Evolutionary conservation across 768 basidiomycete genomes (phyloP), one percentile per base, ranked within the genome.

Genomic region (Phylloporus arenicola): DNA sequence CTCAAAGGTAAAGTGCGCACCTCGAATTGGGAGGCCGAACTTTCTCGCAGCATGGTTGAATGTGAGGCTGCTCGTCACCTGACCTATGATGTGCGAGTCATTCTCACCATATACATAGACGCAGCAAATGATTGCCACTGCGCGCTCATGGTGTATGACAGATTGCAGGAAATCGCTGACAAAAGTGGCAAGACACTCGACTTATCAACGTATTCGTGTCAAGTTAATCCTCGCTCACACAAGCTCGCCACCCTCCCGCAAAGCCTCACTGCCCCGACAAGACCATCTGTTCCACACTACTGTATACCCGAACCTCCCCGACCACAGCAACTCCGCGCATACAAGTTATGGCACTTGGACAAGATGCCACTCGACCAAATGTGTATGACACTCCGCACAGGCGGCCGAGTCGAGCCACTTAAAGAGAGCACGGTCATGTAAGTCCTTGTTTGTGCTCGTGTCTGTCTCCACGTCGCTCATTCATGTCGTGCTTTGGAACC

Each of bases 101-200:
- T 43, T 19, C 35, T 40, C 41, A 22, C 19, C 0, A 10, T 13
- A 2, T 9, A 16, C 9, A 4, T 38, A 78, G 77, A 80, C 52
- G 78, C 78, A 2, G 77, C 78, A 0, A 79, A 79, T 52, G 78
- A 79, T 50, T 75, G 72, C 38, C 70, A 79, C 51, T 74, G 70
- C 38, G 74, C 72, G 4, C 60, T 80, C 13, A 67, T 70, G 59
- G 72, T 78, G 17, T 74, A 76, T 57, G 65, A 68, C 17, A 61
- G 53, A 34, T 45, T 80, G n/a, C 42, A 66, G 20, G 56, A 49
- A 3, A 67, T 72, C 4, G 73, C 73, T 2, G 41, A 51, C 16
- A 46, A 57, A 16, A 34, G 57, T 11, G 53, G 55, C 19, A 55
- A 52, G 25, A 44, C 44, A 24, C 37, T 72, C 35, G 50, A 57